Percentiles rank a stretch among this genome's conserved stretches.
phyloP scores from a whole-genome alignment of 176 grass and related monocot genomes.

The Otatea glauca region DNA sequence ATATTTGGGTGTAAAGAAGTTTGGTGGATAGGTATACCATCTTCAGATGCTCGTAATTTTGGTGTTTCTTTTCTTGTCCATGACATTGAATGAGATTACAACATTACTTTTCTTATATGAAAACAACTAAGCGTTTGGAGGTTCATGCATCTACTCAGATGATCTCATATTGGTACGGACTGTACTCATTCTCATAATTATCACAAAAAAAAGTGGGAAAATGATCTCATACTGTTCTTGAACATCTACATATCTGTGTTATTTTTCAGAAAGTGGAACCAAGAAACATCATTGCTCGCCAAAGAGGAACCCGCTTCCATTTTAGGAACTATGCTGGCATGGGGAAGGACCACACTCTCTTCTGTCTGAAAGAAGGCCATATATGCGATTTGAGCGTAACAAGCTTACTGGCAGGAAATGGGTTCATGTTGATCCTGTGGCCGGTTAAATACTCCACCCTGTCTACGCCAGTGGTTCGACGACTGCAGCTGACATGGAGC shows the following conservation, averaged over 20 bases:
- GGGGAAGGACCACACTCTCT: constrained; percentile 78
- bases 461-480: constrained; percentile 38
- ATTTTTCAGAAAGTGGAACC: constrained; percentile 46
- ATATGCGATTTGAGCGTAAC: constrained; percentile 71
- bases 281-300: constrained; percentile 79
- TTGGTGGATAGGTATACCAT: constrained; percentile 70
- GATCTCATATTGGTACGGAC: not conserved
- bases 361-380: constrained; percentile 79
- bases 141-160: not conserved
- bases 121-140: not conserved
- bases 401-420: constrained; percentile 77
- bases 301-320: constrained; percentile 75
- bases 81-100: not conserved
- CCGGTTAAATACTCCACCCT: constrained; percentile 67
- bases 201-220: not conserved
- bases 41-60: not conserved
- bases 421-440: constrained; percentile 73
- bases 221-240: not conserved
- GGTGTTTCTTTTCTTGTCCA: not conserved
- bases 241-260: not conserved
- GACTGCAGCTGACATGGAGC: constrained; percentile 12
- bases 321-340: constrained; percentile 73
- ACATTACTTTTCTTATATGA: not conserved
- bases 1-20: constrained; percentile 82
- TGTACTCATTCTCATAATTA: not conserved